Percentiles rank a stretch among this genome's conserved stretches.
These are phyloP conservation scores for Chrysosporium queenslandicum DNA, from an alignment of 2,329 filamentous ascomycete species.

Conservation along the genomic window DNA sequence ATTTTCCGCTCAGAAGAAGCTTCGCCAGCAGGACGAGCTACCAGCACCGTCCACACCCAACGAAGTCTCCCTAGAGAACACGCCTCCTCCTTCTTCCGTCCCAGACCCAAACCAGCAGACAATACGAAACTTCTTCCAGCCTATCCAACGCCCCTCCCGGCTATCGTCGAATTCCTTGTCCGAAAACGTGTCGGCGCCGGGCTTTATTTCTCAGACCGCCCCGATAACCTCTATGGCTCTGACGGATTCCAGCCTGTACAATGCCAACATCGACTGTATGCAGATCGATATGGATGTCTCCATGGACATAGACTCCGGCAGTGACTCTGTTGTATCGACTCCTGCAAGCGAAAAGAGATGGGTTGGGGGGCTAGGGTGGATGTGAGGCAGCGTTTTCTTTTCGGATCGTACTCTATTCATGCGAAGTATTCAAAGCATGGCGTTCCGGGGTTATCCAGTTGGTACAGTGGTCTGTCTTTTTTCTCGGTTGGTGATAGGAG, in stretches of 20 bases:
- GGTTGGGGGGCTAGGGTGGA: constrained; percentile 27
- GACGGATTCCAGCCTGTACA: neutral
- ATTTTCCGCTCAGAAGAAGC: constrained; percentile 33
- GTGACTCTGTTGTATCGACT: constrained; percentile 19
- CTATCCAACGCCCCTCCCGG: constrained; percentile 18
- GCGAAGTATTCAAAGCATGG: neutral
- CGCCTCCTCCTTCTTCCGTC: constrained; percentile 19
- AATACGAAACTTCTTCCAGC: constrained; percentile 33
- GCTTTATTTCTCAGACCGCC: neutral
- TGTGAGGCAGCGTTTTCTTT: constrained; percentile 16
- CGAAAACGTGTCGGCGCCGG: neutral
- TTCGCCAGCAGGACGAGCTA: constrained; percentile 13
- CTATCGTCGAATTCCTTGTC: neutral
- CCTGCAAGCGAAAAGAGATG: constrained; percentile 20
- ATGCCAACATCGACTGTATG: constrained; percentile 12
- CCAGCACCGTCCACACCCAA: neutral
- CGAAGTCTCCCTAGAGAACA: constrained; percentile 17
- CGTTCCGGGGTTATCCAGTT: neutral
- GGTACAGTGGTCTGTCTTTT: neutral
- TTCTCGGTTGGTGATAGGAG: no score
- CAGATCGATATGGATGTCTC: constrained; percentile 26
- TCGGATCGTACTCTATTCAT: neutral
- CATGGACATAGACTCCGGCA: constrained; percentile 23
- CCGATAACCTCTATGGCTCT: neutral
- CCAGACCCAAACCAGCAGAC: constrained; percentile 35